Evolutionary conservation across 805 yeast species (phyloP).

Genomic region (Candida ascalaphidarum): DNA sequence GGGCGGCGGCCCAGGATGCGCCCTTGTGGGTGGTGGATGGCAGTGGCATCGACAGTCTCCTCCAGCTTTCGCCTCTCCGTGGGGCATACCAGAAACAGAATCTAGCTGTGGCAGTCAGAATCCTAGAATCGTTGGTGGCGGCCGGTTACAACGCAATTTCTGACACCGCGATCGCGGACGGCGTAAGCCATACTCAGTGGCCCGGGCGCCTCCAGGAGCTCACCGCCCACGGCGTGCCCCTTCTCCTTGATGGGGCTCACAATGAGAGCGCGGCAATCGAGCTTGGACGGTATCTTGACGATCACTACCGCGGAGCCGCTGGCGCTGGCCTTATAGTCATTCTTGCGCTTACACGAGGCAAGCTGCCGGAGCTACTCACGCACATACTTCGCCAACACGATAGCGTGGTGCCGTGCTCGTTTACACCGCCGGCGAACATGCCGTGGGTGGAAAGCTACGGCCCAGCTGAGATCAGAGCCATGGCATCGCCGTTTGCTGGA

Average conservation of each 20-base stretch:
- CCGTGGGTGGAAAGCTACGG: constrained; percentile 73
- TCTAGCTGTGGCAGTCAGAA: constrained; percentile 55
- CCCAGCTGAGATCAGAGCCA: constrained; percentile 18
- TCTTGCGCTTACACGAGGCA: constrained; percentile 70
- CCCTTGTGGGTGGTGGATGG: constrained; percentile 16
- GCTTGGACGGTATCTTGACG: constrained; percentile 43
- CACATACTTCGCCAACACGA: constrained; percentile 42
- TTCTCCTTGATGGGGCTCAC: constrained; percentile 88
- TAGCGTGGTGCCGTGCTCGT: constrained; percentile 51
- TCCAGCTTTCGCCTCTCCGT: constrained; percentile 46
- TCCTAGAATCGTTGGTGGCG: constrained; percentile 32
- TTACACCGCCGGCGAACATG: constrained; percentile 77
- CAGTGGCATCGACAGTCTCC: constrained; percentile 9
- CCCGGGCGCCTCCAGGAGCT: constrained; percentile 74
- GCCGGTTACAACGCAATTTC: constrained; percentile 18
- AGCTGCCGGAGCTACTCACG: constrained; percentile 44
- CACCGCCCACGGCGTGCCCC: constrained; percentile 9
- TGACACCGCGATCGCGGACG: constrained; percentile 30
- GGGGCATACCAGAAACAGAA: constrained; percentile 73
- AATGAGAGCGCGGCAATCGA: constrained; percentile 80
- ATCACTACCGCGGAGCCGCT: constrained; percentile 7
- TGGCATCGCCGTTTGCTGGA: constrained; percentile 14
- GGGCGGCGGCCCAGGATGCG: constrained; percentile 25
- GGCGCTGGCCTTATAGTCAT: constrained; percentile 43
- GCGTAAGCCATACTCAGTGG: constrained; percentile 59